Conservation (phyloP, 192 early-diverging fungal species). For the Coemansia sp. region DNA sequence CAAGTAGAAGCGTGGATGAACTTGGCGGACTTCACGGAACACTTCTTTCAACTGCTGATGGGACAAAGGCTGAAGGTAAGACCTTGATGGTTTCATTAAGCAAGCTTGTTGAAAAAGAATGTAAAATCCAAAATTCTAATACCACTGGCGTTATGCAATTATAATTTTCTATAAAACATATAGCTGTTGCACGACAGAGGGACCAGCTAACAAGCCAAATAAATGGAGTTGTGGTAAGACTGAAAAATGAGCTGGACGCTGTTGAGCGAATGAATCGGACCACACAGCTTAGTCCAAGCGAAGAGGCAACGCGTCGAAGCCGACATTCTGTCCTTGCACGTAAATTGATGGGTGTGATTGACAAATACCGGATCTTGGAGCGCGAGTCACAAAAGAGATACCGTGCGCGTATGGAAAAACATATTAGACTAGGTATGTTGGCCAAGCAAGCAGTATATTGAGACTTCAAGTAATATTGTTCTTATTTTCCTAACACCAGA, state of each 20-base stretch:
- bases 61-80: slow-evolving; percentile 49
- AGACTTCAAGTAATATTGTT: background rate
- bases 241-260: slow-evolving; percentile 43
- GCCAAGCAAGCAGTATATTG: background rate
- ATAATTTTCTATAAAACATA: background rate
- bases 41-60: slow-evolving; percentile 46
- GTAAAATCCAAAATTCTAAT: background rate
- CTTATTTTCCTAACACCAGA: too few species aligned
- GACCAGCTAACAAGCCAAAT: slow-evolving; percentile 44
- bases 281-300: slow-evolving; percentile 32
- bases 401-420: slow-evolving; percentile 45
- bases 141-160: background rate
- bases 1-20: slow-evolving; percentile 35
- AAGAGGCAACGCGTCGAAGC: slow-evolving; percentile 44
- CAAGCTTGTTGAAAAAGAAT: background rate
- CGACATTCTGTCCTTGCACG: slow-evolving; percentile 41
- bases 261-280: slow-evolving; percentile 44
- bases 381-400: slow-evolving; percentile 51
- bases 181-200: slow-evolving; percentile 49
- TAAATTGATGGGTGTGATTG: slow-evolving; percentile 42
- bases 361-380: slow-evolving; percentile 47
- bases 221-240: slow-evolving; percentile 39
- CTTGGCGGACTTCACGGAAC: slow-evolving; percentile 35
- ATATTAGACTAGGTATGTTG: slow-evolving; percentile 53
- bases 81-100: background rate